Evolutionary conservation across 345 rosid genomes (phyloP).

Genomic region (Euphorbia tirucalli): DNA sequence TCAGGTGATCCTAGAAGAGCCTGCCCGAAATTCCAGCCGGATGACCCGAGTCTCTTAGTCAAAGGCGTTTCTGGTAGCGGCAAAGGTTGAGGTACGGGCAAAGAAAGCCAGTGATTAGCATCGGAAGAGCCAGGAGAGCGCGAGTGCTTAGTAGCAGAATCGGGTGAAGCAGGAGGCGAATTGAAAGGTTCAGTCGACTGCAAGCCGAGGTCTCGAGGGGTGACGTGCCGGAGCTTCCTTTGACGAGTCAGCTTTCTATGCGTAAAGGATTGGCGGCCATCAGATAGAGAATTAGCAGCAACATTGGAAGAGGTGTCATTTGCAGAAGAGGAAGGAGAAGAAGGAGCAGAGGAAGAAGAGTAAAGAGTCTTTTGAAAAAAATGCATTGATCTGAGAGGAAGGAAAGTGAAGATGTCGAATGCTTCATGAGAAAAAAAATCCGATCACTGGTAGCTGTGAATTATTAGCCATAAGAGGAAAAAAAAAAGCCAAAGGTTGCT

Average conservation of each 20-base stretch:
- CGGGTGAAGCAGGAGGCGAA: conserved; percentile 35
- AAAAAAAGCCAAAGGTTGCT: background rate
- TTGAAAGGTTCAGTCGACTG: conserved; percentile 10
- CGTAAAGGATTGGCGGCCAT: too few species aligned
- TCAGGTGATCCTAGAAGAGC: conserved; percentile 24
- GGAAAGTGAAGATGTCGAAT: background rate
- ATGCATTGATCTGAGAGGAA: conserved; percentile 20
- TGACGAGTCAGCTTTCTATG: conserved; percentile 46
- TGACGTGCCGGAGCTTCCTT: conserved; percentile 51
- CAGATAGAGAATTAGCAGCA: background rate
- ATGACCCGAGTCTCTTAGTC: conserved; percentile 20
- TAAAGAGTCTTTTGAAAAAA: conserved; percentile 8
- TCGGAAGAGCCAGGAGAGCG: conserved; percentile 30
- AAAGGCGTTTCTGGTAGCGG: conserved; percentile 45
- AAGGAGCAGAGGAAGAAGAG: conserved; percentile 6
- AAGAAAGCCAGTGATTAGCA: conserved; percentile 29
- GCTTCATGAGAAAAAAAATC: conserved; percentile 26
- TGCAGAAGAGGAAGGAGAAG: background rate
- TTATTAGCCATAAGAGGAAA: too few species aligned
- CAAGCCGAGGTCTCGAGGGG: conserved; percentile 43
- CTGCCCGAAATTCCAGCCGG: conserved; percentile 15
- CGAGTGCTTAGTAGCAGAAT: conserved; percentile 18
- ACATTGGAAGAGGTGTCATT: conserved; percentile 10
- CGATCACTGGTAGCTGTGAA: background rate
- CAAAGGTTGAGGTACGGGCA: conserved; percentile 52